Base-by-base conservation (phyloP, 2,329 filamentous ascomycete species). In the Aspergillus aculeatus region DNA sequence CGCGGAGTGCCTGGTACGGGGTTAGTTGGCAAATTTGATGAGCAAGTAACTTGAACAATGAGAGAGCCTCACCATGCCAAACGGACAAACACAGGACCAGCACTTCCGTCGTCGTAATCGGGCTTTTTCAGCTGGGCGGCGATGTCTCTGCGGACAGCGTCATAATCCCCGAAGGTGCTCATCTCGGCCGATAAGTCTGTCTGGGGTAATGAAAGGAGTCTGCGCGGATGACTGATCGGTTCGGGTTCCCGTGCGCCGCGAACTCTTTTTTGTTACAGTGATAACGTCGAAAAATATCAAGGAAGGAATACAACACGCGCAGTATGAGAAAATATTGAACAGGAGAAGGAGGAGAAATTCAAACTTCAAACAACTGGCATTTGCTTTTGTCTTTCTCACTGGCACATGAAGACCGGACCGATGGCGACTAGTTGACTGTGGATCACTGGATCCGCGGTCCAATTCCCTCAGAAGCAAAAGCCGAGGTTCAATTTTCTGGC, bases 61-160 rank as follows among this genome's bases (percentile, higher is more conserved):
- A 49, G 24, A 21, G 35, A 59, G 10, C 73, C 77, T 64, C 73
- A 84, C 84, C 84, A 88, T 58, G 86, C 86, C 47, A 88, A 77
- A 12, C 86, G 82, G 57, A 88, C 84, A 54, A 88, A 82, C 0
- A 88, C 83, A 0, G 86, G 86, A 1, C 85, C 86, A 31, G 84
- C 84, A 59, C 83, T 86, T 19, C 86, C 86, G 73, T 89, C 86
- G 66, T 88, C 86, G 71, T 88, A 88, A 63, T 79, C 83, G 23
- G 86, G 85, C 70, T 87, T 84, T 62, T 83, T 77, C 50, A 87
- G 75, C 57, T 86, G 78, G 26, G 77, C 76, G 62, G 73, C 75
- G 56, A 86, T 82, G 66, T 85, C 83, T 65, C 80, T 79, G 52
- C 80, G 80, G 66, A 87, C 84, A 47, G 81, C 79, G 50, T 73